Evolutionary conservation across 208 protist species (phyloP), one percentile per base, ranked within the genome.

Genomic region (Leishmania tarentolae): DNA sequence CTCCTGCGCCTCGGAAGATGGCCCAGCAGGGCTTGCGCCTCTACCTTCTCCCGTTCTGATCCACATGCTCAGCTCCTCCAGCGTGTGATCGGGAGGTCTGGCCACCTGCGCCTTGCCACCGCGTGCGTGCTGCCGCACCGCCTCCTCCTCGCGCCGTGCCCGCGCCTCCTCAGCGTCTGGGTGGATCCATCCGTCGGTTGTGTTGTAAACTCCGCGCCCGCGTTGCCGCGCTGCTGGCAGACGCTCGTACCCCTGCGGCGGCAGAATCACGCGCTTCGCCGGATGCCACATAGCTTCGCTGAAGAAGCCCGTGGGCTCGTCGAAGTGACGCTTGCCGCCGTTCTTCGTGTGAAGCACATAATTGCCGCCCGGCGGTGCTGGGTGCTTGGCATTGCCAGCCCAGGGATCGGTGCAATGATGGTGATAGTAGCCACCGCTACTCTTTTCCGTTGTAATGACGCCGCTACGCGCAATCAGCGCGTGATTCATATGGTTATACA

Each of bases 271-370:
- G 1, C 80, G 78, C 81, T 88, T 88, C 40, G 71, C 82, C 24
- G 85, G 83, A 59, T 76, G 31, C 86, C 88, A 90, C 77, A 24
- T 24, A 74, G 24, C 0, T 81, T 95, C 89, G 19, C 73, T 79
- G 71, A 53, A 56, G 73, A 46, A 28, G 9, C 90, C 86, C 6
- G 79, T 86, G 35, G 24, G 21, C 77, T 96, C 88, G 28, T 90
- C 87, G 80, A 90, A 96, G 81, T 97, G 93, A n/a, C 93, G 86
- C 52, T 86, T 83, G 17, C 93, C 93, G n/a, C 88, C 88, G 57
- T 91, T 86, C 42, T 85, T 89, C 6, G 80, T 82, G 79, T 96
- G 87, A 31, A 96, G 78, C 15, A 96, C 79, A 79, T 94, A 94
- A 69, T 88, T 85, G 70, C 74, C 85, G 17, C 83, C 86, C 0